Percentiles rank a stretch among this genome's conserved stretches.
Evolutionary conservation across 352 stramenopile species (phyloP).

Genomic region (Elongisporangium prolatum): DNA sequence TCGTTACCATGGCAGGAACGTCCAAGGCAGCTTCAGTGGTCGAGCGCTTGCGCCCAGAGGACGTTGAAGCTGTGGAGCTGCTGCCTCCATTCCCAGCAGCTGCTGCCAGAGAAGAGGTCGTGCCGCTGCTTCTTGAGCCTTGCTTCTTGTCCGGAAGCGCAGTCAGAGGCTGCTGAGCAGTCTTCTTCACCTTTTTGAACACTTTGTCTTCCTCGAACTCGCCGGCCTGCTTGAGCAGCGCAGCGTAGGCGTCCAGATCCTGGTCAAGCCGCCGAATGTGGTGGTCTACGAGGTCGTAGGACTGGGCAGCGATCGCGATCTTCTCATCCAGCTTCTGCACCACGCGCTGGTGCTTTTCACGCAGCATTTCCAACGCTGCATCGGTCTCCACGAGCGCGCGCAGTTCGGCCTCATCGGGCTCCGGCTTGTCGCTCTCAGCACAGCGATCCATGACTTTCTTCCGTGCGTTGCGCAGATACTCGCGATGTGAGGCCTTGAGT

Average conservation of each 20-base stretch:
- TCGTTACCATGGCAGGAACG: slow-evolving; percentile 17
- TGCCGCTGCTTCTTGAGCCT: slow-evolving; percentile 14
- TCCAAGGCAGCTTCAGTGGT: slow-evolving; percentile 30
- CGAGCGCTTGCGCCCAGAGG: slow-evolving; percentile 42
- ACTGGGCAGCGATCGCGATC: slow-evolving; percentile 81
- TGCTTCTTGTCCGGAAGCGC: background rate
- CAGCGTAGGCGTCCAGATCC: slow-evolving; percentile 68
- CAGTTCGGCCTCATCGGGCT: slow-evolving; percentile 65
- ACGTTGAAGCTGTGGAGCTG: slow-evolving; percentile 8
- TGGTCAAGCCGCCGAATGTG: slow-evolving; percentile 79
- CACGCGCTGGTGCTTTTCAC: slow-evolving; percentile 59
- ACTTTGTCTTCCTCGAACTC: slow-evolving; percentile 78
- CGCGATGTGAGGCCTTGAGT: slow-evolving; percentile 55
- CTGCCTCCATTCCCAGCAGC: slow-evolving; percentile 1
- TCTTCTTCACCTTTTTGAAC: slow-evolving; percentile 49
- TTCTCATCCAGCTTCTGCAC: slow-evolving; percentile 88
- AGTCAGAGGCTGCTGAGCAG: background rate
- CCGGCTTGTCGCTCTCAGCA: slow-evolving; percentile 29
- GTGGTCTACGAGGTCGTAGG: slow-evolving; percentile 84
- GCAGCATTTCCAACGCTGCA: slow-evolving; percentile 33
- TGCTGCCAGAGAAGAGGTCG: slow-evolving; percentile 11
- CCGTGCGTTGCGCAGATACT: slow-evolving; percentile 53
- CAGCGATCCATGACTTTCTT: slow-evolving; percentile 64
- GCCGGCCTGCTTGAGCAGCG: slow-evolving; percentile 66
- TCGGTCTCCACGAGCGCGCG: slow-evolving; percentile 60